Conservation (phyloP, 2,329 filamentous ascomycete genomes). For the Blumeriella jaapii region DNA sequence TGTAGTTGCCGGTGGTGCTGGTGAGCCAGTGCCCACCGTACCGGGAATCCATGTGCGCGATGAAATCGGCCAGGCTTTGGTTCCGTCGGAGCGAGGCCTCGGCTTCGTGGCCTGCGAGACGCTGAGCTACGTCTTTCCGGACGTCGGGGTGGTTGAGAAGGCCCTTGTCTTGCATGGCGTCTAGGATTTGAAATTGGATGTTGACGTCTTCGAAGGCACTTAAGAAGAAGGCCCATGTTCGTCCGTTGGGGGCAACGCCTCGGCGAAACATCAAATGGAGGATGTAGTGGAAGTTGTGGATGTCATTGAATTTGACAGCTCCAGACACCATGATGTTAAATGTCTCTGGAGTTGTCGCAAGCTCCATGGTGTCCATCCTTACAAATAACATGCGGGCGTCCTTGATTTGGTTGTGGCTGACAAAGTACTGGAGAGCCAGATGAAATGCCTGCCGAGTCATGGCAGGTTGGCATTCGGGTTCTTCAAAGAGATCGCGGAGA, state of each 20-base stretch:
- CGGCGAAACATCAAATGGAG: slow-evolving; percentile 30
- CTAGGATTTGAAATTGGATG: slow-evolving; percentile 13
- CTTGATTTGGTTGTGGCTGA: slow-evolving; percentile 25
- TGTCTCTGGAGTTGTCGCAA: slow-evolving; percentile 26
- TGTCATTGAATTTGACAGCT: slow-evolving; percentile 29
- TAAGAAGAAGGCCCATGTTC: slow-evolving; percentile 33
- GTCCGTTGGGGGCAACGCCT: slow-evolving; percentile 29
- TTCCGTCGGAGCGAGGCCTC: slow-evolving; percentile 21
- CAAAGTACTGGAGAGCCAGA: slow-evolving; percentile 29
- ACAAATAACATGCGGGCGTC: slow-evolving; percentile 28
- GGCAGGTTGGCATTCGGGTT: slow-evolving; percentile 23
- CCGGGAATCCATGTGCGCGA: slow-evolving; percentile 28
- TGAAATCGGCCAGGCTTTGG: slow-evolving; percentile 27
- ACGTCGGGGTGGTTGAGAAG: slow-evolving; percentile 11
- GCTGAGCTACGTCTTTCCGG: slow-evolving; percentile 8
- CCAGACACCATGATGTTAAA: slow-evolving; percentile 34
- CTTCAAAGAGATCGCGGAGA: slow-evolving; percentile 27
- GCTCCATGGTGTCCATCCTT: slow-evolving; percentile 28
- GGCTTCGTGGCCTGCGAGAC: slow-evolving; percentile 14
- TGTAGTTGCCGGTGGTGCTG: slow-evolving; percentile 27
- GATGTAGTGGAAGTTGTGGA: slow-evolving; percentile 29
- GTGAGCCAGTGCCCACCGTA: slow-evolving; percentile 30
- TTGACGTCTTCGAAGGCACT: slow-evolving; percentile 10
- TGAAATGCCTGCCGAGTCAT: slow-evolving; percentile 33
- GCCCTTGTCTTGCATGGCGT: slow-evolving; percentile 19